Percentiles rank a stretch among this genome's conserved stretches.
Conservation (phyloP, 2,329 filamentous ascomycete genomes). For the Colletotrichum noveboracense region DNA sequence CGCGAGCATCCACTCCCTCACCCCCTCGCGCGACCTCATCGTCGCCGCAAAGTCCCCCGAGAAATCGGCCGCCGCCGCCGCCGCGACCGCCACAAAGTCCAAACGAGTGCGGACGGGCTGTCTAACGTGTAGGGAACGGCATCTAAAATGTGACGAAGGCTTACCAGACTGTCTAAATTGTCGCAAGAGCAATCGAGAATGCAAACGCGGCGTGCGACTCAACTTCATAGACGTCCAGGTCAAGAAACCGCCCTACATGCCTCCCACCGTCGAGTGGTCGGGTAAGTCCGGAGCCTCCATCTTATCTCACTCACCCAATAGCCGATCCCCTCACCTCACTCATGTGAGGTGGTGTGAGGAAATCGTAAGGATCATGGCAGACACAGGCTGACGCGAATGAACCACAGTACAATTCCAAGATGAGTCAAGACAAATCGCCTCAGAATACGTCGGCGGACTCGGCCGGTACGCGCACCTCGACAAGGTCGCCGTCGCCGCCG, state of each 20-base stretch:
- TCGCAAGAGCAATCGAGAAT: slow-evolving; percentile 83
- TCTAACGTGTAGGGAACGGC: slow-evolving; percentile 85
- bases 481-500: slow-evolving; percentile 26
- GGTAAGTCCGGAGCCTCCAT: slow-evolving; percentile 42
- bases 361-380: neutral
- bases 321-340: neutral
- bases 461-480: slow-evolving; percentile 71
- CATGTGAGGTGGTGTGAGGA: neutral
- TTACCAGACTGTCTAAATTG: slow-evolving; percentile 74
- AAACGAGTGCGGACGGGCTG: slow-evolving; percentile 90
- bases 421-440: slow-evolving; percentile 88
- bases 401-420: slow-evolving; percentile 81
- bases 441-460: slow-evolving; percentile 83
- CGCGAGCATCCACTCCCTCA: slow-evolving; percentile 21
- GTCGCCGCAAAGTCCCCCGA: slow-evolving; percentile 13
- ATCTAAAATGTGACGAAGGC: slow-evolving; percentile 89
- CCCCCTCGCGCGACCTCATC: slow-evolving; percentile 17
- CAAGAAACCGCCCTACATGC: slow-evolving; percentile 68
- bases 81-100: slow-evolving; percentile 59
- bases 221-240: slow-evolving; percentile 91
- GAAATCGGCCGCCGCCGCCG: slow-evolving; percentile 15
- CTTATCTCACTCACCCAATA: neutral
- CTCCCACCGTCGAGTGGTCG: slow-evolving; percentile 68
- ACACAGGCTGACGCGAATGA: neutral
- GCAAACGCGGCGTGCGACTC: slow-evolving; percentile 83